phyloP scores from a whole-genome alignment of 1,284 basidiomycete species.

The Marasmius tenuissimus region DNA sequence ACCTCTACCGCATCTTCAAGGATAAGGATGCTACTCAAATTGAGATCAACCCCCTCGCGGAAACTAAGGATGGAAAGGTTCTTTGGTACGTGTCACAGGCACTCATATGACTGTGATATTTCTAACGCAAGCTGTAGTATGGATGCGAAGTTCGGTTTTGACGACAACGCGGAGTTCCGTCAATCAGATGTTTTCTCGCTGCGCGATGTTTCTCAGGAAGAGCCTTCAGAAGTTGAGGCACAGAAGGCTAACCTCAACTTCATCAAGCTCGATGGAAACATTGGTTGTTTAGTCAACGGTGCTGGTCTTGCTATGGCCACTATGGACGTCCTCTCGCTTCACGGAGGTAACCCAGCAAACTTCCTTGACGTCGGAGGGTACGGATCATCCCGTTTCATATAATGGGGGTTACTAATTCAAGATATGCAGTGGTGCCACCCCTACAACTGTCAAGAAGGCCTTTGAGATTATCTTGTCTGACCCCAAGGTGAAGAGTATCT shows the following conservation, averaged over 20 bases:
- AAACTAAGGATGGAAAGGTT: constrained; percentile 90
- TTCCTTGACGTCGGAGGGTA: constrained; percentile 98
- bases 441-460: constrained; percentile 98
- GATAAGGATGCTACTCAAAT: constrained; percentile 99
- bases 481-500: constrained; percentile 95
- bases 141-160: constrained; percentile 99
- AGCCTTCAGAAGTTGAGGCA: constrained; percentile 95
- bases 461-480: constrained; percentile 94
- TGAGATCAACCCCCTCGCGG: constrained; percentile 99
- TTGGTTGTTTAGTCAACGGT: constrained; percentile 98
- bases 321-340: constrained; percentile 96
- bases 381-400: constrained; percentile 22
- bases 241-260: constrained; percentile 96
- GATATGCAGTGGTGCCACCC: constrained; percentile 82
- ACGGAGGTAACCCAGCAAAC: constrained; percentile 96
- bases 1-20: constrained; percentile 97
- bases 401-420: constrained; percentile 11
- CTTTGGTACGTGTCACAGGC: constrained; percentile 70
- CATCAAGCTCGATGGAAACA: constrained; percentile 98
- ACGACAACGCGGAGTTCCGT: constrained; percentile 99
- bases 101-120: neutral
- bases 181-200: constrained; percentile 90
- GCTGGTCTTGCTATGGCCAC: constrained; percentile 99
- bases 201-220: constrained; percentile 94
- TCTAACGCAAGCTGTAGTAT: constrained; percentile 58